These are phyloP conservation scores for Halenospora varia DNA, from an alignment of 495 filamentous ascomycete genomes.

Conservation along the genomic window DNA sequence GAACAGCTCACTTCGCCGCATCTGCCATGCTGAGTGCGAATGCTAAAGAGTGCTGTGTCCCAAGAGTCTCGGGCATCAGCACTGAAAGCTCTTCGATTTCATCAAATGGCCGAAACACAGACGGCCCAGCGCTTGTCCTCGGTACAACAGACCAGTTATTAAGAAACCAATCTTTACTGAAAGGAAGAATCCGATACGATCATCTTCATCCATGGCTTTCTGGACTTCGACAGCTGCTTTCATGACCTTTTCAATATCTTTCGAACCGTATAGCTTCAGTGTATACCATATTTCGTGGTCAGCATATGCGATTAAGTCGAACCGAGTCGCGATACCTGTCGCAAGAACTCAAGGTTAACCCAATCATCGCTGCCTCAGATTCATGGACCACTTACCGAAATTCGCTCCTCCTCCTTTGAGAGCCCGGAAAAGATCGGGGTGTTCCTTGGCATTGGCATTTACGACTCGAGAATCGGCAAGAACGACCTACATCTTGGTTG, in stretches of 20 bases:
- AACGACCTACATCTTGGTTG: not conserved
- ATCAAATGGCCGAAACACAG: too few relatives aligned
- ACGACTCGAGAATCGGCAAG: not conserved
- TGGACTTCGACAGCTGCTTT: not conserved
- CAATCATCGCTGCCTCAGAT: not conserved
- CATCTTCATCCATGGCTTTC: constrained; percentile 4
- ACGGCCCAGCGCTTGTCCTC: too few relatives aligned
- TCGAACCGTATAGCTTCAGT: not conserved
- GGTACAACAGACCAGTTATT: not conserved
- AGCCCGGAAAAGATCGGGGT: constrained; percentile 43
- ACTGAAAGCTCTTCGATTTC: too few relatives aligned
- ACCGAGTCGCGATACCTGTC: constrained; percentile 49
- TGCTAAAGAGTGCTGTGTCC: too few relatives aligned
- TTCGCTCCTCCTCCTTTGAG: constrained; percentile 51
- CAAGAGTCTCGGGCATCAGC: too few relatives aligned
- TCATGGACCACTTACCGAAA: constrained; percentile 32
- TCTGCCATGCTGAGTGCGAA: too few relatives aligned
- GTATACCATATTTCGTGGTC: not conserved
- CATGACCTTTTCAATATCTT: not conserved
- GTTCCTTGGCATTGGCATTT: constrained; percentile 21
- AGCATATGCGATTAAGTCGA: constrained; percentile 38
- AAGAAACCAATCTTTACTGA: not conserved
- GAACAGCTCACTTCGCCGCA: too few relatives aligned
- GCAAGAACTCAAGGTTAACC: not conserved
- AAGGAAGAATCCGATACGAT: constrained; percentile 2